Evolutionary conservation across 352 stramenopile species (phyloP).

Genomic region (Pythium rhizo-oryzae): DNA sequence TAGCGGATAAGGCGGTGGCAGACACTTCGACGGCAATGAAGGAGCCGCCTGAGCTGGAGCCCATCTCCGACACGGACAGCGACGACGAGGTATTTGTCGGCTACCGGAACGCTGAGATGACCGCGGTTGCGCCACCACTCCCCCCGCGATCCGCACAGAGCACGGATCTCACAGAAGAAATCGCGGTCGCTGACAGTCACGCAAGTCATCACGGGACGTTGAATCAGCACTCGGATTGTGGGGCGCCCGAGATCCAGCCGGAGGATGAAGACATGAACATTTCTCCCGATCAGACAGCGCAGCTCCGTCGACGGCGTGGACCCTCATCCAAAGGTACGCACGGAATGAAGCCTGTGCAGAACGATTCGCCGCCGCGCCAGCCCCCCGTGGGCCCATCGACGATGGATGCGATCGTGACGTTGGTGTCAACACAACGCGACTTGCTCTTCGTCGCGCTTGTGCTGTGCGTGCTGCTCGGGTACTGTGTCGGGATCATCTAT

Average conservation of each 20-base stretch:
- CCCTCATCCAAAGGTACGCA: background rate
- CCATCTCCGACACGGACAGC: constrained; percentile 16
- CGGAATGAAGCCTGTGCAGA: background rate
- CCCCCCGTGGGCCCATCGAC: background rate
- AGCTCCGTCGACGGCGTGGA: background rate
- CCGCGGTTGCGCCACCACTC: too few species aligned
- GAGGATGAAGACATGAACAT: constrained; percentile 14
- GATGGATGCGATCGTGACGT: background rate
- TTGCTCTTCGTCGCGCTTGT: constrained; percentile 19
- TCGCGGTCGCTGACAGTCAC: too few species aligned
- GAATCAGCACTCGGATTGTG: background rate
- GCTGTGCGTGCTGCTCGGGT: constrained; percentile 36
- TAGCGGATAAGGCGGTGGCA: too few species aligned
- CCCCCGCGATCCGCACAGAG: too few species aligned
- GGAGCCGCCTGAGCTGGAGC: background rate
- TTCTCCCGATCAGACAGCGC: background rate
- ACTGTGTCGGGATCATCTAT: constrained; percentile 46
- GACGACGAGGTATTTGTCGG: constrained; percentile 3
- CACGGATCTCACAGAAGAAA: background rate
- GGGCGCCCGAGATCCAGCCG: background rate
- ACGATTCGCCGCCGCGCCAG: background rate
- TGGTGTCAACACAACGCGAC: background rate
- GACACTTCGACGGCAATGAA: background rate
- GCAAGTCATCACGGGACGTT: background rate
- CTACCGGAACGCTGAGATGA: background rate